Percentiles rank a stretch among this genome's conserved stretches.
phyloP scores from a whole-genome alignment of 2,329 filamentous ascomycete genomes.

The Huntiella decipiens region DNA sequence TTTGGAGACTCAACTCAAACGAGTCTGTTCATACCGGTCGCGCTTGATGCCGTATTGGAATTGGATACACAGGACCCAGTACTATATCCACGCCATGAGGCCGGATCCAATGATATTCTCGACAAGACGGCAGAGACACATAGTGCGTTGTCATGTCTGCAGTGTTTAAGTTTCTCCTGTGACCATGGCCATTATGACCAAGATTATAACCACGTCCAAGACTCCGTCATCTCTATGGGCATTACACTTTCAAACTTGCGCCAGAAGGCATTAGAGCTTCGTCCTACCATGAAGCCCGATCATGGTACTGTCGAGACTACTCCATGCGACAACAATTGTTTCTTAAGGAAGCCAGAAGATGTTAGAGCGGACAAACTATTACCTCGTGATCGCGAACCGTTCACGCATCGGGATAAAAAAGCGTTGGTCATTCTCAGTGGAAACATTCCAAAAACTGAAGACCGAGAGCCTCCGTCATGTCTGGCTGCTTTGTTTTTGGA shows the following conservation, averaged over 20 bases:
- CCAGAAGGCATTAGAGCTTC: not conserved
- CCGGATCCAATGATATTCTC: conserved; percentile 1
- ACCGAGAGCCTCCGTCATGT: conserved; percentile 7
- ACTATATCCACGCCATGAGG: not conserved
- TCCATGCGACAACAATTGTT: conserved; percentile 8
- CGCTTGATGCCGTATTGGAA: conserved; percentile 32
- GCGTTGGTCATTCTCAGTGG: conserved; percentile 3
- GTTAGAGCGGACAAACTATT: not conserved
- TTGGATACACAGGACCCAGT: conserved; percentile 11
- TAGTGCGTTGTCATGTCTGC: conserved; percentile 35
- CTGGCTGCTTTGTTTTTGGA: conserved; percentile 9
- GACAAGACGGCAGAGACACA: conserved; percentile 30
- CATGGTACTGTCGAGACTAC: not conserved
- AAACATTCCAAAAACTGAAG: conserved; percentile 1
- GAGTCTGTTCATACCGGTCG: conserved; percentile 17
- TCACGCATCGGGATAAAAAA: conserved; percentile 1
- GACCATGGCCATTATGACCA: conserved; percentile 39
- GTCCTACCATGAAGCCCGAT: conserved; percentile 1
- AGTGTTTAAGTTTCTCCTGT: conserved; percentile 40
- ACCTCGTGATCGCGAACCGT: not conserved
- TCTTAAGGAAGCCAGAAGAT: not conserved
- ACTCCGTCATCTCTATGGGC: conserved; percentile 4
- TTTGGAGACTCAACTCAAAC: conserved; percentile 20
- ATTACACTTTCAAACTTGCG: conserved; percentile 4
- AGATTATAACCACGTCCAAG: conserved; percentile 5